Conservation (phyloP, 2,329 filamentous ascomycete genomes). For the Chaetomium sp. region DNA sequence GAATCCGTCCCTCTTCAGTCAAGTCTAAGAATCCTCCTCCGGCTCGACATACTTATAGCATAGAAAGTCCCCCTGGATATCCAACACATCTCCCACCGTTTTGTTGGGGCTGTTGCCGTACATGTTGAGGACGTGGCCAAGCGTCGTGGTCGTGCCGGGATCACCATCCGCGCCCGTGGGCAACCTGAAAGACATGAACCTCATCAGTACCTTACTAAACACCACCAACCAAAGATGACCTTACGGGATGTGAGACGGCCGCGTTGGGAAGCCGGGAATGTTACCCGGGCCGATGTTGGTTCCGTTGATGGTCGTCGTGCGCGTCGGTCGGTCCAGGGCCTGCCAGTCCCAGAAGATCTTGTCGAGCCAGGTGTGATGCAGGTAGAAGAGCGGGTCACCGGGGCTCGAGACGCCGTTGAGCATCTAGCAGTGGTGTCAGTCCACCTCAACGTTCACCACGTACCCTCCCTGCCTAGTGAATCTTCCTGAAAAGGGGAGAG, state of each 20-base stretch:
- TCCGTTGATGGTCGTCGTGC: constrained; percentile 14
- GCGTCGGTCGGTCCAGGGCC: constrained; percentile 8
- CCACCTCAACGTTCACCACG: background rate
- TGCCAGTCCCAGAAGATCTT: constrained; percentile 32
- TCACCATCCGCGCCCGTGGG: constrained; percentile 23
- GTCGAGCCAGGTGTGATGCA: constrained; percentile 28
- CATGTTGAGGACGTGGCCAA: constrained; percentile 29
- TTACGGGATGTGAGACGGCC: constrained; percentile 8
- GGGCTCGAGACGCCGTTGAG: constrained; percentile 29
- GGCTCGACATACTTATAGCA: constrained; percentile 28
- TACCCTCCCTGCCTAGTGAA: background rate
- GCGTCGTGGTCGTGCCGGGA: constrained; percentile 24
- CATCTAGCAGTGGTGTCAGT: constrained; percentile 8
- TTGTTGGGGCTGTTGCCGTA: constrained; percentile 27
- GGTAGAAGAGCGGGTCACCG: constrained; percentile 30
- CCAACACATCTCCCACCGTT: constrained; percentile 28
- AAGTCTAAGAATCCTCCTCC: background rate
- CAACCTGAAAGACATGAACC: background rate
- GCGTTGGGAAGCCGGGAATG: background rate
- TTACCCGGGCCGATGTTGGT: constrained; percentile 3
- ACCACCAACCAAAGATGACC: background rate
- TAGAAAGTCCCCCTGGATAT: constrained; percentile 28
- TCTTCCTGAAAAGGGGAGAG: background rate
- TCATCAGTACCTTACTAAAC: background rate
- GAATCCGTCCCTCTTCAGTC: background rate